Base-by-base conservation (phyloP, 2,329 filamentous ascomycete species). In the Volutella citrinella region DNA sequence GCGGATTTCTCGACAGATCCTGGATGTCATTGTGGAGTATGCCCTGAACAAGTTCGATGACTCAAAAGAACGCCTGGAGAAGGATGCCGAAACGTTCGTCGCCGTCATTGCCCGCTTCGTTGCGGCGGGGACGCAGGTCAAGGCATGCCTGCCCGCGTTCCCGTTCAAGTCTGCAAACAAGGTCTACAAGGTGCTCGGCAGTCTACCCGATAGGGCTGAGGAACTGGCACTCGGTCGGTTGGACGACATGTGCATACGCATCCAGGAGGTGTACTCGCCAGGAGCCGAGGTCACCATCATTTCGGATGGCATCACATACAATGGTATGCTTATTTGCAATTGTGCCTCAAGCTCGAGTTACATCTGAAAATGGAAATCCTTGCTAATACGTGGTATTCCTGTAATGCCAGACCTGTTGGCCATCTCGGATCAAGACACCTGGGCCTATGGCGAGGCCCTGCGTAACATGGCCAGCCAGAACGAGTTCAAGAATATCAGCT, bases 121-220 rank as follows among this genome's bases (percentile, higher is more conserved):
- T 19, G 13, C 27, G 10, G 37, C 32, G 16, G 29, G 32, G 12
- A 22, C 27, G 27, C 32, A 32, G 23, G 36, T 41, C 19, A 21
- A 34, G n/a, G 34, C 37, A 34, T 34, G 37, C 5, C 30, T 41
- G 4, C 38, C 38, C 7, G 38, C 38, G 10, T 41, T 41, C 22
- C 38, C 38, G 11, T 26, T 31, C 13, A 41, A 41, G 34, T 34
- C 30, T 19, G 21, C 30, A 17, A 41, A 41, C 30, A 16, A n/a
- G 16, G 19, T 27, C 16, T 26, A 35, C 17, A 42, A 42, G 24
- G 39, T 42, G 13, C 31, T 42, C n/a, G 39, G 39, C 9, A 10
- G 27, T 9, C 11, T 13, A 7, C 39, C 39, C 3, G 39, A 38
- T 18, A 28, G 38, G 3, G 39, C 34, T 20, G 39, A 42, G 17